Evolutionary conservation across 2,329 filamentous ascomycete genomes (phyloP).

Genomic region (Tolypocladium tundrense): DNA sequence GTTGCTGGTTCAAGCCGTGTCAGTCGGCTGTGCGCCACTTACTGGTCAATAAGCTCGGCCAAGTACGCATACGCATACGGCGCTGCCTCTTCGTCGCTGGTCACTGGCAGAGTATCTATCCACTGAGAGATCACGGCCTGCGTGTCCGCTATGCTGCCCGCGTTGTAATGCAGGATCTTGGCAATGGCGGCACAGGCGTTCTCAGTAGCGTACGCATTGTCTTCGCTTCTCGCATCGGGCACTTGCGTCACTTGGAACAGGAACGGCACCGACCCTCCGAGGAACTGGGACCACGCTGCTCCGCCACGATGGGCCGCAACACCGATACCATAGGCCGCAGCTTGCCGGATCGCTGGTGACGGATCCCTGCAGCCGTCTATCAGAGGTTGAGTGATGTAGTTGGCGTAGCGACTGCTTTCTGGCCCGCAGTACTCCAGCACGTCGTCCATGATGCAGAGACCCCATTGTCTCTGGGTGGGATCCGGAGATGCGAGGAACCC

Average conservation of each 20-base stretch:
- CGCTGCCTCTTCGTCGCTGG: slow-evolving; percentile 93
- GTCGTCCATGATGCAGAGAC: slow-evolving; percentile 97
- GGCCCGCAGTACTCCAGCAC: slow-evolving; percentile 93
- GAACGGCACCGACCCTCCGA: slow-evolving; percentile 66
- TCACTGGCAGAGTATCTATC: slow-evolving; percentile 83
- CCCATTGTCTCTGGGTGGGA: slow-evolving; percentile 92
- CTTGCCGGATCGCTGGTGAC: slow-evolving; percentile 87
- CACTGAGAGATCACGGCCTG: slow-evolving; percentile 74
- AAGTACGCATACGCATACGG: slow-evolving; percentile 93
- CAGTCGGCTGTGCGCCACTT: slow-evolving; percentile 32
- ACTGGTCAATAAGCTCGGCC: slow-evolving; percentile 87
- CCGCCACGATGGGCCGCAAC: slow-evolving; percentile 92
- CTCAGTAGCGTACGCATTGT: slow-evolving; percentile 94
- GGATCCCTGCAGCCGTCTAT: slow-evolving; percentile 76
- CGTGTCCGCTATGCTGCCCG: slow-evolving; percentile 61
- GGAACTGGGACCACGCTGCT: slow-evolving; percentile 75
- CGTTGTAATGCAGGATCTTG: slow-evolving; percentile 90
- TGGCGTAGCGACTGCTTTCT: slow-evolving; percentile 76
- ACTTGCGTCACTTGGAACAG: slow-evolving; percentile 79
- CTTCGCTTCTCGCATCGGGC: slow-evolving; percentile 74
- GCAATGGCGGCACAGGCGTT: slow-evolving; percentile 95
- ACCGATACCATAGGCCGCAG: slow-evolving; percentile 90
- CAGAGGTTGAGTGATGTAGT: slow-evolving; percentile 78
- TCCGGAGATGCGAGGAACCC: slow-evolving; percentile 72
- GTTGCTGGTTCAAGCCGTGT: not conserved